phyloP scores from a whole-genome alignment of 768 basidiomycete species.

The Obba rivulosa region DNA sequence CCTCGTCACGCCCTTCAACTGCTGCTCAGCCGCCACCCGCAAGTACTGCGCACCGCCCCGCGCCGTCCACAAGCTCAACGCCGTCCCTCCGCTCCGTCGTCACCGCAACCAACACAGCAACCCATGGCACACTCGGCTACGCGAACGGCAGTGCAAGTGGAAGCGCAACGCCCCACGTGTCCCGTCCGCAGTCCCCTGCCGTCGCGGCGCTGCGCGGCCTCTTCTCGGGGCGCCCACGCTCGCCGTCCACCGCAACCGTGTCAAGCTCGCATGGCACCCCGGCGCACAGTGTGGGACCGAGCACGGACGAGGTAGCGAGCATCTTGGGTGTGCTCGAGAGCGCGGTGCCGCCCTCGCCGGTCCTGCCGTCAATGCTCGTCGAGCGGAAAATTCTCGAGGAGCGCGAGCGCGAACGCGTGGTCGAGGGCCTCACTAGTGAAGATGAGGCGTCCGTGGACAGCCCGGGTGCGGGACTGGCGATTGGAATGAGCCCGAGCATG shows the following conservation, averaged over 20 bases:
- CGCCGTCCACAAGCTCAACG: constrained; percentile 25
- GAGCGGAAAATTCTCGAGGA: constrained; percentile 37
- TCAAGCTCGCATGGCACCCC: constrained; percentile 7
- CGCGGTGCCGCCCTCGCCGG: constrained; percentile 16
- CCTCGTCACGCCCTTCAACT: not conserved
- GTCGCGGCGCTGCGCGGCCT: constrained; percentile 59
- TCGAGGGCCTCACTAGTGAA: constrained; percentile 3
- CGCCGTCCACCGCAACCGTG: constrained; percentile 36
- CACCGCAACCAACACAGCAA: constrained; percentile 10
- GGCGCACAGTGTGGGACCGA: constrained; percentile 47
- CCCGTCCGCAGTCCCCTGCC: constrained; percentile 19
- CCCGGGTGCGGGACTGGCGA: no score
- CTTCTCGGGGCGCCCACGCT: constrained; percentile 51
- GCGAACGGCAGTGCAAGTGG: no score
- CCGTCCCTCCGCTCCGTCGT: constrained; percentile 15
- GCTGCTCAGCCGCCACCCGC: not conserved
- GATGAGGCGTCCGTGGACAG: no score
- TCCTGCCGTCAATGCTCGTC: constrained; percentile 6
- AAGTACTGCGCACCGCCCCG: not conserved
- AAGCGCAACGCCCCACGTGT: not conserved
- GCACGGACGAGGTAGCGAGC: constrained; percentile 38
- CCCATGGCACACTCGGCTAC: constrained; percentile 3
- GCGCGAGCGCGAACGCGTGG: constrained; percentile 23
- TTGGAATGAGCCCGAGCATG: constrained; percentile 10
- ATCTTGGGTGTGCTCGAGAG: constrained; percentile 42